These are phyloP conservation scores for Globisporangium canariense DNA, from an alignment of 352 stramenopile genomes.

Conservation along the genomic window DNA sequence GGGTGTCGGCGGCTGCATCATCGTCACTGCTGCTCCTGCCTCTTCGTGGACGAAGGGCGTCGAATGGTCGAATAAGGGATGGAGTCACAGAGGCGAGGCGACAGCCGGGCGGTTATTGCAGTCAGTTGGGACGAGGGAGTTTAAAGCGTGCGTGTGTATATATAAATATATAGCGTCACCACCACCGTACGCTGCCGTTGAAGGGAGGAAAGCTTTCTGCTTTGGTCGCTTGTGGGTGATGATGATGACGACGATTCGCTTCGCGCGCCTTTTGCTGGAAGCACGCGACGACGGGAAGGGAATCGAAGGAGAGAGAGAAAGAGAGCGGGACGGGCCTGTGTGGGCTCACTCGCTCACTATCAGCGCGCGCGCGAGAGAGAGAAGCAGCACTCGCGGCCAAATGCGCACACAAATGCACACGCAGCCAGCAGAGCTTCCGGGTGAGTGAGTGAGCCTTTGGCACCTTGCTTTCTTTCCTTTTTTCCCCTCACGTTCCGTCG, in stretches of 20 bases:
- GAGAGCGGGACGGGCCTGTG: neutral
- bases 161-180: constrained; percentile 3
- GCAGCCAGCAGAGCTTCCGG: neutral
- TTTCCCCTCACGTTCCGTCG: constrained; percentile 13
- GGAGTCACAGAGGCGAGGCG: neutral
- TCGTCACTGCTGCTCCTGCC: constrained; percentile 4
- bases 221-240: neutral
- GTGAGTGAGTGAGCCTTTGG: neutral
- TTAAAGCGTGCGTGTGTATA: neutral
- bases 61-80: constrained; percentile 9
- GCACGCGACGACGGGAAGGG: neutral
- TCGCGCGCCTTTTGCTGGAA: neutral
- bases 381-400: neutral
- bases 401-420: neutral
- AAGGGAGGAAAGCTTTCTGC: neutral
- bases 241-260: neutral
- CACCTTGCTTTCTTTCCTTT: constrained; percentile 7
- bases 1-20: constrained; percentile 5
- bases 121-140: neutral
- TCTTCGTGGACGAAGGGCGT: neutral
- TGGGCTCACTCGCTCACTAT: neutral
- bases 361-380: neutral
- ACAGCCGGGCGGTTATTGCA: constrained; percentile 2
- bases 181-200: neutral
- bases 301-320: constrained; percentile 7